These are phyloP conservation scores for Posidonia oceanica DNA, from an alignment of 116 monocot species.

Conservation along the genomic window DNA sequence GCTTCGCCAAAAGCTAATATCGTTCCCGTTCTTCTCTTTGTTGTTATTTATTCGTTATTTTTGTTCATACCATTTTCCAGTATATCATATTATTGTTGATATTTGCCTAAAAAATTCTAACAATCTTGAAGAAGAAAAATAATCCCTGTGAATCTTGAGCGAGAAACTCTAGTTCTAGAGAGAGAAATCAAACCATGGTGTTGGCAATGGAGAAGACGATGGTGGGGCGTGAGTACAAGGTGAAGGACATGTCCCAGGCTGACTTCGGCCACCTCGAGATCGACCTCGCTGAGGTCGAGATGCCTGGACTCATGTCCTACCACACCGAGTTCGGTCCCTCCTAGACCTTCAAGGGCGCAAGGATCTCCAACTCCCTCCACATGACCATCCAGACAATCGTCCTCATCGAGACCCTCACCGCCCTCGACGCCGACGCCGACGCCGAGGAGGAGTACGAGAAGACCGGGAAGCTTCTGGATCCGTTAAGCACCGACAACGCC, in stretches of 20 bases:
- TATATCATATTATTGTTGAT: too few species aligned
- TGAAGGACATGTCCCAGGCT: slow-evolving; percentile 88
- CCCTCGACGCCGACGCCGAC: slow-evolving; percentile 25
- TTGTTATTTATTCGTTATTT: too few species aligned
- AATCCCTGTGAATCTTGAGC: too few species aligned
- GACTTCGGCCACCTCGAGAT: slow-evolving; percentile 91
- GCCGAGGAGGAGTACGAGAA: slow-evolving; percentile 84
- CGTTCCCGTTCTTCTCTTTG: too few species aligned
- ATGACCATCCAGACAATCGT: slow-evolving; percentile 96
- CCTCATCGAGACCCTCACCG: not conserved
- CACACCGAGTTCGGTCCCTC: slow-evolving; percentile 67
- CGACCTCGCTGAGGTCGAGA: slow-evolving; percentile 93
- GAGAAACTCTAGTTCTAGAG: too few species aligned
- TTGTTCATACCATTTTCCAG: too few species aligned
- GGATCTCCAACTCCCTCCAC: slow-evolving; percentile 85
- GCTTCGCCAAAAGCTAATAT: too few species aligned
- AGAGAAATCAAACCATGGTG: slow-evolving; percentile 33
- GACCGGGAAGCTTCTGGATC: slow-evolving; percentile 61
- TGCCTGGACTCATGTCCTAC: slow-evolving; percentile 83
- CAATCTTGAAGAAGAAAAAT: too few species aligned
- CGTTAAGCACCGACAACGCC: slow-evolving; percentile 60
- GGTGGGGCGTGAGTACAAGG: slow-evolving; percentile 83
- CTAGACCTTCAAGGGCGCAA: slow-evolving; percentile 12
- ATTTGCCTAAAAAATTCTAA: too few species aligned
- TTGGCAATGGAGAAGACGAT: slow-evolving; percentile 64